Evolutionary conservation across 768 basidiomycete genomes (phyloP).

Genomic region (Lactarius trivialis): DNA sequence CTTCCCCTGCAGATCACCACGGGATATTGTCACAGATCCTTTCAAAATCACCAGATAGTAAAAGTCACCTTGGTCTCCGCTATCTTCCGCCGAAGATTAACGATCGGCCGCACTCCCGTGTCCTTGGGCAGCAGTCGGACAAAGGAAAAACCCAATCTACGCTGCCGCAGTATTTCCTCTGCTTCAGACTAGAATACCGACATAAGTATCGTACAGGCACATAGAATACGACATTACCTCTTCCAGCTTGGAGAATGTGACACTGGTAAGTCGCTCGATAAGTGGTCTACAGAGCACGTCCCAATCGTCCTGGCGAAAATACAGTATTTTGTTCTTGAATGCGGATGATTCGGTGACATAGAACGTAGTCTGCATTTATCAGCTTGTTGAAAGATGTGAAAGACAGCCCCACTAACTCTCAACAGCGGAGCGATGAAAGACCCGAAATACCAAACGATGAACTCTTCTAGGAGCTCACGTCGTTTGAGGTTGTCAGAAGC

Average conservation of each 20-base stretch:
- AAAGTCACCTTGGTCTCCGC: constrained; percentile 28
- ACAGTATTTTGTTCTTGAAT: constrained; percentile 75
- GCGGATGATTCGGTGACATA: constrained; percentile 91
- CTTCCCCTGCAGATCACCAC: constrained; percentile 5
- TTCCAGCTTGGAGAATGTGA: constrained; percentile 65
- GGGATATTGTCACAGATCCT: constrained; percentile 26
- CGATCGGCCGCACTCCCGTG: constrained; percentile 89
- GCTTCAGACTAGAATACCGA: constrained; percentile 48
- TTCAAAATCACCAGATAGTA: constrained; percentile 17
- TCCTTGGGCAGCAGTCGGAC: constrained; percentile 91
- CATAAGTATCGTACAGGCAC: background rate
- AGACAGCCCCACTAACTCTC: constrained; percentile 43
- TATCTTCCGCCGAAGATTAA: constrained; percentile 69
- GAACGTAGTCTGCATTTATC: constrained; percentile 65
- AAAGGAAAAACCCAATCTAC: constrained; percentile 76
- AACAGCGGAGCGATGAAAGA: constrained; percentile 74
- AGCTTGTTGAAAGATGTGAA: background rate
- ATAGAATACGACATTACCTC: constrained; percentile 41
- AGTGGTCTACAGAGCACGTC: constrained; percentile 73
- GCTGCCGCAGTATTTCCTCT: constrained; percentile 57
- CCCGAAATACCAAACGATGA: constrained; percentile 93
- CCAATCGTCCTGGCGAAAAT: constrained; percentile 97
- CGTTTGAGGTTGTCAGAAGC: constrained; percentile 70
- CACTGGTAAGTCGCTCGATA: constrained; percentile 60
- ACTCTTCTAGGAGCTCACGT: constrained; percentile 76